phyloP scores from a whole-genome alignment of 371 early-diverging fungal species.

The Syncephalastrum sp. region DNA sequence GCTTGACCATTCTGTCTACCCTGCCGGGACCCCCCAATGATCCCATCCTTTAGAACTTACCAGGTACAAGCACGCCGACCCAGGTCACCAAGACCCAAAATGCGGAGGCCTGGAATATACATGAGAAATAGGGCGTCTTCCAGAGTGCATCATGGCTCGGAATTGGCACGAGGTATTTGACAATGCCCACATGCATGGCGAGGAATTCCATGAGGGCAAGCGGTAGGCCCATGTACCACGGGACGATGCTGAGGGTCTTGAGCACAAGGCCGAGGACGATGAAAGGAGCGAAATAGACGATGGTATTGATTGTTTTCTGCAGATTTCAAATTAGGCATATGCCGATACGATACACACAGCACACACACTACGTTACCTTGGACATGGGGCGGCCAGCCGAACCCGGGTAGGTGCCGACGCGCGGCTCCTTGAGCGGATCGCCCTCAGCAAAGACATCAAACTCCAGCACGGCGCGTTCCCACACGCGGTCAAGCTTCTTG shows the following conservation, averaged over 20 bases:
- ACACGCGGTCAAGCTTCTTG: conserved; percentile 34
- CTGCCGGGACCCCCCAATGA: not conserved
- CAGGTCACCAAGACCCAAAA: conserved; percentile 70
- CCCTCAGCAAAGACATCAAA: conserved; percentile 46
- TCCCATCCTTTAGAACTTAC: conserved; percentile 16
- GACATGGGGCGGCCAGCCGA: conserved; percentile 31
- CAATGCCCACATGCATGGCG: conserved; percentile 59
- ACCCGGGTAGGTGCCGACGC: conserved; percentile 35
- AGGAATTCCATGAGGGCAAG: conserved; percentile 53
- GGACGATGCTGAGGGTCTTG: conserved; percentile 57
- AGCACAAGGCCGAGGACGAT: conserved; percentile 59
- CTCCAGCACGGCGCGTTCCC: conserved; percentile 49
- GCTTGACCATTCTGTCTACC: not conserved
- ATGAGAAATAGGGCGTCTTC: conserved; percentile 80
- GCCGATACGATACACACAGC: too few relatives aligned
- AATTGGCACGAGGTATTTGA: conserved; percentile 59
- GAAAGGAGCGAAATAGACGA: conserved; percentile 75
- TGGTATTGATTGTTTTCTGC: conserved; percentile 36
- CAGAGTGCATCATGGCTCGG: conserved; percentile 58
- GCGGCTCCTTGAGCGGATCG: conserved; percentile 22
- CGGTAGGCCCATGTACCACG: conserved; percentile 81
- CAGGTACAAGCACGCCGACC: conserved; percentile 34
- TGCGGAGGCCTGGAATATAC: conserved; percentile 83
- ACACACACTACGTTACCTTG: conserved; percentile 26
- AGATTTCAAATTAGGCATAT: not conserved